Conservation (phyloP, 1,139 yeast species). For the Hansenula anomala region DNA sequence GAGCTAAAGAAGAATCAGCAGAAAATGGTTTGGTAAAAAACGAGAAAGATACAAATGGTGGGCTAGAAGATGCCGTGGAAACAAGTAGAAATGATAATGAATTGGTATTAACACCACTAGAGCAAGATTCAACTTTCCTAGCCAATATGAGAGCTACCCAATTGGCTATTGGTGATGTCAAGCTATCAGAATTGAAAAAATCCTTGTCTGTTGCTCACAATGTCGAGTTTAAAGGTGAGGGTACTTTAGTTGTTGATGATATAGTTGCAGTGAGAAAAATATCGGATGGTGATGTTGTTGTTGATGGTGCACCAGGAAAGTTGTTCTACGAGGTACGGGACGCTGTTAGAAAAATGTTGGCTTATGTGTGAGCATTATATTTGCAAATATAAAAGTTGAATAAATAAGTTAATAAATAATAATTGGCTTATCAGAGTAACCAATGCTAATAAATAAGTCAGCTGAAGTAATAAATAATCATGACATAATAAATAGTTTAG, state of each 20-base stretch:
- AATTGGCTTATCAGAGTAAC: background rate
- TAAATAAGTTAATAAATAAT: background rate
- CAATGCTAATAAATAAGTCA: background rate
- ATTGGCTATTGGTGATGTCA: slow-evolving; percentile 84
- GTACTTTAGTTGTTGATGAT: slow-evolving; percentile 82
- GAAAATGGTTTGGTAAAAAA: too few relatives aligned
- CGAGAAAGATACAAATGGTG: slow-evolving; percentile 5
- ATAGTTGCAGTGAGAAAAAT: slow-evolving; percentile 71
- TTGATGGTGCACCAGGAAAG: slow-evolving; percentile 77
- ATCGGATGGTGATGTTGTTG: slow-evolving; percentile 73
- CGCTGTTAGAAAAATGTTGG: slow-evolving; percentile 73
- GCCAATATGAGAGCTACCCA: slow-evolving; percentile 23
- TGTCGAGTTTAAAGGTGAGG: slow-evolving; percentile 93
- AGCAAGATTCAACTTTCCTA: slow-evolving; percentile 12
- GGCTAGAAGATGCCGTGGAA: slow-evolving; percentile 2
- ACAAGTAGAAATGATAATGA: slow-evolving; percentile 15
- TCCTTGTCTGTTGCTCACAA: slow-evolving; percentile 49
- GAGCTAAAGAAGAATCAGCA: slow-evolving; percentile 11
- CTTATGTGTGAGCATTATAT: slow-evolving; percentile 44
- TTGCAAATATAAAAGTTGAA: background rate
- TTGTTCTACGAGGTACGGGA: slow-evolving; percentile 78
- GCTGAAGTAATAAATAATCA: background rate
- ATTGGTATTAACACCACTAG: slow-evolving; percentile 18
- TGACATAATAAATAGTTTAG: too few relatives aligned
- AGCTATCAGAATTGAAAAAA: slow-evolving; percentile 75